Evolutionary conservation across 306 rosid genomes (phyloP).

Genomic region (Gastrolobium bilobum): DNA sequence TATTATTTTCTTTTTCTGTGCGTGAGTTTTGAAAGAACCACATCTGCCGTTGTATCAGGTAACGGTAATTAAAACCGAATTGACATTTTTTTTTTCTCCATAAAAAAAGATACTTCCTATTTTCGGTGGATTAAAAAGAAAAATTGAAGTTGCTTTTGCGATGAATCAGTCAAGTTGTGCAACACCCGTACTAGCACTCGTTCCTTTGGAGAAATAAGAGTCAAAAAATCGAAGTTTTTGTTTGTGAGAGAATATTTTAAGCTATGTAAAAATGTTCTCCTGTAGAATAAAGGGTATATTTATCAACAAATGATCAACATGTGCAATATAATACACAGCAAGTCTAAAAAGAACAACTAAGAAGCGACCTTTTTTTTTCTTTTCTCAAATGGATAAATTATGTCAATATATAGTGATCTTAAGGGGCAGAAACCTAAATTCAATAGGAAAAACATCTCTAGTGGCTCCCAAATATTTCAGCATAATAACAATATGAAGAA

Average conservation of each 20-base stretch:
- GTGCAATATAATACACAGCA: not conserved
- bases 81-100: not conserved
- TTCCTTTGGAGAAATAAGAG: not conserved
- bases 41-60: not conserved
- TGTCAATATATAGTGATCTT: no score
- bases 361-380: not conserved
- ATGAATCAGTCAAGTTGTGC: constrained; percentile 29
- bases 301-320: not conserved
- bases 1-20: not conserved
- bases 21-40: not conserved
- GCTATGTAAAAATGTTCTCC: not conserved
- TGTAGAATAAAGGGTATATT: not conserved
- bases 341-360: not conserved
- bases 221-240: not conserved
- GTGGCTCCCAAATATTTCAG: no score
- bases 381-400: no score
- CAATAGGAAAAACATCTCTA: no score
- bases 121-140: not conserved
- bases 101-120: not conserved
- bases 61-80: not conserved
- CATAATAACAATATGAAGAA: no score
- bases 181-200: not conserved
- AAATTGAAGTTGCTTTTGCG: not conserved
- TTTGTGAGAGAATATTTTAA: not conserved
- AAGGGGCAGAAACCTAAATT: no score